Evolutionary conservation across 371 early-diverging fungal genomes (phyloP), one percentile per base, ranked within the genome.

Genomic region (Actinomucor elegans): DNA sequence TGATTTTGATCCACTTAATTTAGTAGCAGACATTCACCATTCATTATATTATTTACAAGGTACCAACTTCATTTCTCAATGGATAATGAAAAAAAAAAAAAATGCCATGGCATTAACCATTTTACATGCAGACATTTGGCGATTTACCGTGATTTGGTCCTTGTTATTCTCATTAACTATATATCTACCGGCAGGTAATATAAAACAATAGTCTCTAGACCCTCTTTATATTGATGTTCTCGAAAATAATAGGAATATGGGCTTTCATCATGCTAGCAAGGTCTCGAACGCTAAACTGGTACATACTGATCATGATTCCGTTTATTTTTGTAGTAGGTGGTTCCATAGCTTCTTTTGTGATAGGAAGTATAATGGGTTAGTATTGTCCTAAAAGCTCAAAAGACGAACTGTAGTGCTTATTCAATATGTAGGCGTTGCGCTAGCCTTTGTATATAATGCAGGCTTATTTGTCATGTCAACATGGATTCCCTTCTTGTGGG

Each of bases 401-500:
- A n/a, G 21, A n/a, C 0, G 17, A 41, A 26, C 1, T 7, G 15
- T 11, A 34, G 23, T 6, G 21, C 10, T 34, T 5, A 48, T 23
- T 28, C 4, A 28, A 29, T 24, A 50, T 20, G 5, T 55, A 84
- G 85, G 85, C 15, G 67, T 80, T 21, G 84, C 82, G 6, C 67
- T 87, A 12, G 77, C 78, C 1, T 68, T 77, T 48, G 75, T 87
- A 1, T 87, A 87, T 52, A 79, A 77, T 48, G 71, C 85, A 24
- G 87, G 87, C 1, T 71, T 74, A 37, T 87, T 85, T 62, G 75
- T 74, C 59, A 84, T 87, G 85, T 80, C 84, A 3, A 81, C 83
- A 10, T 87, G 87, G 87, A 77, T 84, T 20, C 87, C 87, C 1
- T 80, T 84, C 41, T 59, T 87, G 32, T 87, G 87, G 85, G 81